Evolutionary conservation across 2,329 filamentous ascomycete genomes (phyloP).

Genomic region (Teratosphaeria viscida): DNA sequence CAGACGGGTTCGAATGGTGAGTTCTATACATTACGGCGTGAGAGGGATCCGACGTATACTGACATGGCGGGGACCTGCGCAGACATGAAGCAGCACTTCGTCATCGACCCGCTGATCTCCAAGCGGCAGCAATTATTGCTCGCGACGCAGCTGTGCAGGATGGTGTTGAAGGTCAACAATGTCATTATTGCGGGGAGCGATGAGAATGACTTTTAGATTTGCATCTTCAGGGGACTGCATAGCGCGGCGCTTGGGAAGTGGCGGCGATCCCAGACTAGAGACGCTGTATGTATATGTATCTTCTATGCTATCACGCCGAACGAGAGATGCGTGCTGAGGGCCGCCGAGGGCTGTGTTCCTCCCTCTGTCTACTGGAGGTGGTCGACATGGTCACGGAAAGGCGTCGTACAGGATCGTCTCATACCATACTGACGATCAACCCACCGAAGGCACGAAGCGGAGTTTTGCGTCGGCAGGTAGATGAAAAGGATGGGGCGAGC

Average conservation of each 20-base stretch:
- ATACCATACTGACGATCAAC: too few relatives aligned
- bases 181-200: conserved; percentile 84
- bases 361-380: too few relatives aligned
- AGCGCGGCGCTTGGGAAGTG: background rate
- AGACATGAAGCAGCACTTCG: conserved; percentile 97
- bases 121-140: conserved; percentile 96
- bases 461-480: too few relatives aligned
- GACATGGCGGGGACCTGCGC: conserved; percentile 4
- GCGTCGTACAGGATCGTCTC: too few relatives aligned
- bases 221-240: background rate
- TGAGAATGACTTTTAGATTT: conserved; percentile 65
- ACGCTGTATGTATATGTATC: background rate
- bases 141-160: conserved; percentile 92
- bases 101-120: conserved; percentile 95
- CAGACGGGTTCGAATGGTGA: conserved; percentile 74
- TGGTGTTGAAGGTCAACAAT: conserved; percentile 95
- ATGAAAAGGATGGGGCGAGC: too few relatives aligned
- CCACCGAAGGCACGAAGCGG: too few relatives aligned
- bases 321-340: too few relatives aligned
- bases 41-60: background rate
- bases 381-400: too few relatives aligned
- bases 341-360: too few relatives aligned
- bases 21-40: conserved; percentile 11
- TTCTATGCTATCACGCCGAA: too few relatives aligned
- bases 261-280: too few relatives aligned